phyloP scores from a whole-genome alignment of 148 eudicot species.

The Chenopodium suecicum region DNA sequence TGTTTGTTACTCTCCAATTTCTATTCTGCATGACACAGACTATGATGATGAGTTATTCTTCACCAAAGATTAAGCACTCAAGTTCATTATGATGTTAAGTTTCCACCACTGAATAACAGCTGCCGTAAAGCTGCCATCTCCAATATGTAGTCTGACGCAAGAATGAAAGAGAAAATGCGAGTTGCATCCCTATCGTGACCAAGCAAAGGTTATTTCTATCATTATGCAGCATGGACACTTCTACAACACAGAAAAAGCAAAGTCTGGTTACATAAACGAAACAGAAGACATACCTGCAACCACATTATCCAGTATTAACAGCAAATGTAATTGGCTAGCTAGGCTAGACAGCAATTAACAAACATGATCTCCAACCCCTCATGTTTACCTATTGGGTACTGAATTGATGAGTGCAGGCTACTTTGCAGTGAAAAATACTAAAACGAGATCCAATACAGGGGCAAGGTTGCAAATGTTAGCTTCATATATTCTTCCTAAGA shows the following conservation, averaged over 20 bases:
- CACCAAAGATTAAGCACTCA: background rate
- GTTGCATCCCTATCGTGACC: background rate
- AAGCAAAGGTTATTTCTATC: background rate
- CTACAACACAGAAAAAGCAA: background rate
- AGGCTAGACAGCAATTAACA: background rate
- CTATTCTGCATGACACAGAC: background rate
- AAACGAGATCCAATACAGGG: too few species aligned
- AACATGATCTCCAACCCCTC: background rate
- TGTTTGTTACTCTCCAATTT: background rate
- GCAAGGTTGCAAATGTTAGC: too few species aligned
- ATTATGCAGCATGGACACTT: background rate
- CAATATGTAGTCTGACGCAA: background rate
- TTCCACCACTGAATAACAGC: background rate
- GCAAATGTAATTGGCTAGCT: background rate
- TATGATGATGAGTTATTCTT: background rate
- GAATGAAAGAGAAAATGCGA: background rate
- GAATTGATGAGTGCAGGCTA: too few species aligned
- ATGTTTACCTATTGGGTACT: too few species aligned
- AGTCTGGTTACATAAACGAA: background rate
- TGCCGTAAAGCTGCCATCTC: background rate
- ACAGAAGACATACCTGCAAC: background rate
- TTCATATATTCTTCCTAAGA: too few species aligned
- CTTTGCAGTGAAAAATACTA: too few species aligned
- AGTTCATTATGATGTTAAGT: background rate
- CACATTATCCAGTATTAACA: background rate